Conservation (phyloP, 2,329 filamentous ascomycete genomes). For the Aureobasidium sp. region DNA sequence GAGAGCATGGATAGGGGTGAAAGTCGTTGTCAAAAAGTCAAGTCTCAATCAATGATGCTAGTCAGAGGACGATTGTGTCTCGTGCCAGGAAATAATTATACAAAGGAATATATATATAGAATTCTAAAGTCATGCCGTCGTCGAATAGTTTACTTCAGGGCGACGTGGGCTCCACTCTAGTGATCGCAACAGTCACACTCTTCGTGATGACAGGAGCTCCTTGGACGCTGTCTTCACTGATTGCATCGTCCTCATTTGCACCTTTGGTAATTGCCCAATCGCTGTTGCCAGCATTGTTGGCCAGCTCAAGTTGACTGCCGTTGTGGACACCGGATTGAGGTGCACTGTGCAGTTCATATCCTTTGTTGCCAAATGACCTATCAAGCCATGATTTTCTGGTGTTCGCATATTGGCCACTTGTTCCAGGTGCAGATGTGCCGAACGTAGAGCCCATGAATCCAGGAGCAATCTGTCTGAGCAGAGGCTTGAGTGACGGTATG, state of each 20-base stretch:
- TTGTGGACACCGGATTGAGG: not conserved
- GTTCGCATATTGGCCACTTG: not conserved
- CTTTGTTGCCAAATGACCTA: not conserved
- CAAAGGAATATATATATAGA: too few relatives aligned
- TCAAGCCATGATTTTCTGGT: not conserved
- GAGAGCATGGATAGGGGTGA: too few relatives aligned
- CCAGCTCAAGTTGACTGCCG: not conserved
- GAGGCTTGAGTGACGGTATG: conserved; percentile 5
- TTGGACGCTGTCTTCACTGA: not conserved
- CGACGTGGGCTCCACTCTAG: not conserved
- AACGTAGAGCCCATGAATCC: conserved; percentile 6
- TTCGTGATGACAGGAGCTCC: not conserved
- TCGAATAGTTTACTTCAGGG: not conserved
- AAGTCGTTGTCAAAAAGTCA: too few relatives aligned
- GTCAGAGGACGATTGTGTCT: too few relatives aligned
- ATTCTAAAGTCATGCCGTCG: not conserved
- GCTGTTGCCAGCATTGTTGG: not conserved
- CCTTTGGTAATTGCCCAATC: conserved; percentile 2
- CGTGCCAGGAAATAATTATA: too few relatives aligned
- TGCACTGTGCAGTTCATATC: not conserved
- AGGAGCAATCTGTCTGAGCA: conserved; percentile 5
- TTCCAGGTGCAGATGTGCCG: not conserved
- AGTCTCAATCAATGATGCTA: too few relatives aligned
- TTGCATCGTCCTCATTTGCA: not conserved
- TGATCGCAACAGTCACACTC: conserved; percentile 5